Evolutionary conservation across 2,329 filamentous ascomycete species (phyloP), one percentile per base, ranked within the genome.

Genomic region (Talaromyces sp.): DNA sequence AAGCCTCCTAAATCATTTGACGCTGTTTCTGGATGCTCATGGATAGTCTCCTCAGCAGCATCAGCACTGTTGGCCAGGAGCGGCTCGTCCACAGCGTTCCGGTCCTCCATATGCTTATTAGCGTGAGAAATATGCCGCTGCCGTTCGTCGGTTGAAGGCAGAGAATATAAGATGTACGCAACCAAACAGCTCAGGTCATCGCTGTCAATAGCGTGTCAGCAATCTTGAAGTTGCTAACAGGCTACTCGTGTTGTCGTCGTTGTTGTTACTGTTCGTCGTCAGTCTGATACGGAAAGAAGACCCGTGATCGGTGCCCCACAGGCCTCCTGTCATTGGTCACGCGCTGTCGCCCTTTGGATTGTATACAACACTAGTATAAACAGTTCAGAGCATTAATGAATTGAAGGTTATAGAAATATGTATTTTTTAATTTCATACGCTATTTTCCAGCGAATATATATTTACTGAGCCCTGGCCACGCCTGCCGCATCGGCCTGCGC

Each of bases 401-500:
- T 38, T 38, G 7, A 7, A 38, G 5, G 12, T 50, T 19, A 21
- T 50, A 7, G 26, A 46, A 21, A 21, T 50, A 21, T 21, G 26
- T 21, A 12, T 9, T 9, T 21, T 46, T 50, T 50, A 24, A 24
- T 26, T 21, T 50, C 2, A 50, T 24, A 24, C 19, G 43, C 43
- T 50, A 26, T 26, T 0, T 24, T 17, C 38, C 29, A 24, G 57
- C 38, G 58, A 56, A 38, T 58, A 24, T 63, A 14, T 59, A 61
- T 46, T 57, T 69, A 77, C 56, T 77, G 75, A 57, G 70, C 67
- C 29, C 72, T 68, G 54, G 70, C 94, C 48, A 97, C 92, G 67
- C 94, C 94, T 53, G 89, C 87, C 58, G 88, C 88, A 74, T 96
- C 88, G 24, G 93, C 93, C 78, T 97, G 92, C 14, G 90, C 88